Percentiles rank a stretch among this genome's conserved stretches.
phyloP scores from a whole-genome alignment of 2,329 filamentous ascomycete species.

The Dothideomycetes sp. region DNA sequence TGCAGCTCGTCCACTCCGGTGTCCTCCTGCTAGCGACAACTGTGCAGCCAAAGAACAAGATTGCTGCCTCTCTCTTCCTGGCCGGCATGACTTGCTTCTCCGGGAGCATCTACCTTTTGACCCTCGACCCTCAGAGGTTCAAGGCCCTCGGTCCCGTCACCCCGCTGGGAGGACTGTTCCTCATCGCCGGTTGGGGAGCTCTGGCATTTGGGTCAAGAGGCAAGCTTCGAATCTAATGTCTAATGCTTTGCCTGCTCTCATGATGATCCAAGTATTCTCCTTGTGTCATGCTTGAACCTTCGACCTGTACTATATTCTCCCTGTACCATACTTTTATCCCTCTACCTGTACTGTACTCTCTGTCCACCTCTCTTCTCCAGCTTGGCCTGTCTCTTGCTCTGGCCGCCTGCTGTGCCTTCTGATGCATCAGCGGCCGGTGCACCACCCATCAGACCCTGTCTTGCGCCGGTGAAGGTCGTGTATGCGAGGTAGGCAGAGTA shows the following conservation, averaged over 20 bases:
- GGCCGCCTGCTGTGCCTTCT: conserved; percentile 12
- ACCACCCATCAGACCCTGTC: conserved; percentile 31
- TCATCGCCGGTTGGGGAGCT: conserved; percentile 54
- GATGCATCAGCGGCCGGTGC: conserved; percentile 14
- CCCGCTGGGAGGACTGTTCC: conserved; percentile 50
- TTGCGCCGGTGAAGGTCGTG: conserved; percentile 34
- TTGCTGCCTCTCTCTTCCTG: conserved; percentile 48
- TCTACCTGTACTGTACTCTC: conserved; percentile 35
- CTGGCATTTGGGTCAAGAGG: conserved; percentile 28
- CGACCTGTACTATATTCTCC: conserved; percentile 37
- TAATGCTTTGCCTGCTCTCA: too few relatives aligned
- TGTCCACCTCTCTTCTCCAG: conserved; percentile 42
- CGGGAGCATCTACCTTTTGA: conserved; percentile 53
- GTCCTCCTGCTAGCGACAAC: conserved; percentile 45
- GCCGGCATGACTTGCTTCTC: conserved; percentile 58
- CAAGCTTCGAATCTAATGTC: too few relatives aligned
- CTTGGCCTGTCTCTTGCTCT: conserved; percentile 40
- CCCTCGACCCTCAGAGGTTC: conserved; percentile 51
- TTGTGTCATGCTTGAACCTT: background rate
- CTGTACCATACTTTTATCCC: conserved; percentile 37
- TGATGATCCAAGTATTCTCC: background rate
- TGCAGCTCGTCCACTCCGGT: conserved; percentile 50
- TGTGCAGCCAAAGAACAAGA: conserved; percentile 20
- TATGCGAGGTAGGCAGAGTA: conserved; percentile 36
- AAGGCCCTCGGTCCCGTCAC: conserved; percentile 53